Percentiles rank a stretch among this genome's conserved stretches.
Evolutionary conservation across 306 rosid genomes (phyloP).

Genomic region (Acacia confusa): DNA sequence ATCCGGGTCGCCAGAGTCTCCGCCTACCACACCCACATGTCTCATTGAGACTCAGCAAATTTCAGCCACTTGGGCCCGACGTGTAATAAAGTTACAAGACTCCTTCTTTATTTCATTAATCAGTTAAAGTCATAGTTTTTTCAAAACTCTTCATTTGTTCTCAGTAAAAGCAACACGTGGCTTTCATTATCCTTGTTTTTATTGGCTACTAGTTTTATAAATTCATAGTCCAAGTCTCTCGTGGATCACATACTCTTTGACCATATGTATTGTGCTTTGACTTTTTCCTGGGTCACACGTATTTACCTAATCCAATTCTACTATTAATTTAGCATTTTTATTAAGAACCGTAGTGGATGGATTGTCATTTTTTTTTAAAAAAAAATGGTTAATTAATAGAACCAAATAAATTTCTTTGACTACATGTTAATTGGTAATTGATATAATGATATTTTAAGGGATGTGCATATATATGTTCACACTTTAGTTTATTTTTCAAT

Average conservation of each 20-base stretch:
- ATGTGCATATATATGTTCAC: no score
- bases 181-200: constrained; percentile 25
- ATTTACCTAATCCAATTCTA: background rate
- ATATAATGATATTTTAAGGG: background rate
- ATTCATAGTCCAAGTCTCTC: background rate
- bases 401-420: background rate
- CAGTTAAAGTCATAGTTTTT: constrained; percentile 21
- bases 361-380: no score
- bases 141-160: constrained; percentile 4
- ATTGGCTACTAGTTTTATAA: background rate
- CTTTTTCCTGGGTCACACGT: background rate
- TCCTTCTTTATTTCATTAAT: background rate
- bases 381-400: background rate
- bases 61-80: constrained; percentile 27
- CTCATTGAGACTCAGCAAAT: constrained; percentile 8
- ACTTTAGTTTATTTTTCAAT: background rate
- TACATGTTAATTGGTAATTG: background rate
- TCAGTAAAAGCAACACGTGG: constrained; percentile 34
- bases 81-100: constrained; percentile 1
- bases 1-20: constrained; percentile 18
- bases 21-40: constrained; percentile 35
- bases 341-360: background rate
- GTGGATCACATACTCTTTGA: constrained; percentile 30
- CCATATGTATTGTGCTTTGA: background rate
- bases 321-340: background rate